These are phyloP conservation scores for Neonectria punicea DNA, from an alignment of 2,329 filamentous ascomycete species.

Conservation along the genomic window DNA sequence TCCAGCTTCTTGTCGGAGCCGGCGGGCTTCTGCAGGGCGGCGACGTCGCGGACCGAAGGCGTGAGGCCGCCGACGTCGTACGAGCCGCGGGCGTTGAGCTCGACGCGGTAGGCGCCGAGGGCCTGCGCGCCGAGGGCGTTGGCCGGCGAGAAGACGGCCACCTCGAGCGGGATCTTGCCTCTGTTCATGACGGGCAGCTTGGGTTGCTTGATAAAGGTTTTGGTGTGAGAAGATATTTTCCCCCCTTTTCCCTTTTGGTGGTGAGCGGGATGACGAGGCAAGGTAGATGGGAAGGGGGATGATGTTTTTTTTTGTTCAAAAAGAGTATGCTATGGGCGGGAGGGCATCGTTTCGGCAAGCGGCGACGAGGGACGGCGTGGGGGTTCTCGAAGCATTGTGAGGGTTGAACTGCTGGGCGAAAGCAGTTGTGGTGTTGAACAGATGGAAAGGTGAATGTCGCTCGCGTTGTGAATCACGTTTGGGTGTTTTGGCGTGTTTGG, in stretches of 20 bases:
- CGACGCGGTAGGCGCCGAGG: constrained; percentile 61
- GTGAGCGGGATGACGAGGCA: neutral
- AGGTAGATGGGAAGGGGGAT: neutral
- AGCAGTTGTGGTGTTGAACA: neutral
- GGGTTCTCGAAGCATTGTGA: neutral
- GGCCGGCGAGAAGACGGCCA: constrained; percentile 62
- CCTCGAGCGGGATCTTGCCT: constrained; percentile 54
- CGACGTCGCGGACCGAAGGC: constrained; percentile 55
- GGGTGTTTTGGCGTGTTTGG: neutral
- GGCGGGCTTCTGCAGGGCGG: constrained; percentile 33
- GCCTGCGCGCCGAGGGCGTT: constrained; percentile 53
- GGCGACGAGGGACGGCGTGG: neutral
- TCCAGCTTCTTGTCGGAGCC: constrained; percentile 31
- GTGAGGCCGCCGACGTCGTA: constrained; percentile 64
- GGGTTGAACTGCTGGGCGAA: neutral
- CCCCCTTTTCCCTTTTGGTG: neutral
- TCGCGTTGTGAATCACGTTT: neutral
- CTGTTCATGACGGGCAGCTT: neutral
- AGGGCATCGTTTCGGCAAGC: neutral
- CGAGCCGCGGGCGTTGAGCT: constrained; percentile 64
- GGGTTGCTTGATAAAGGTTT: no score
- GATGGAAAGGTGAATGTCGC: neutral
- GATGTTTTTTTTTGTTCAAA: neutral
- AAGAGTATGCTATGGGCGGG: neutral
- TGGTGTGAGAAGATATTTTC: neutral